phyloP scores from a whole-genome alignment of 805 yeast species.

The Starmerella bombi region DNA sequence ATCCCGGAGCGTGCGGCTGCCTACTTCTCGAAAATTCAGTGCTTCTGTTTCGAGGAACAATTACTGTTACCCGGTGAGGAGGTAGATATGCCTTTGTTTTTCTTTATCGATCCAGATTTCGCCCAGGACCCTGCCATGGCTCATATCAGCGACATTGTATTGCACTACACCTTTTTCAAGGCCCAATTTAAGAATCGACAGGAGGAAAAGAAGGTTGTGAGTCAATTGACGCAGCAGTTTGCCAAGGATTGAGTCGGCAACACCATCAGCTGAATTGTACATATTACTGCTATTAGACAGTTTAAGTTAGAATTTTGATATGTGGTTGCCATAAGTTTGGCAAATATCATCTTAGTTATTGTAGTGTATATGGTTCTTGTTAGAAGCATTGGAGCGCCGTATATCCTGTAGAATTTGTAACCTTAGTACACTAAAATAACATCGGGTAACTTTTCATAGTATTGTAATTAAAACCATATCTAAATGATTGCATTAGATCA shows the following conservation, averaged over 20 bases:
- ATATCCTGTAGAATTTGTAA: no score
- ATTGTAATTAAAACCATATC: no score
- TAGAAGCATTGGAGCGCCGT: no score
- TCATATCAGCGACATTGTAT: constrained; percentile 73
- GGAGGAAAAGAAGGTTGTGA: constrained; percentile 14
- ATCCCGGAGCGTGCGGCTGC: constrained; percentile 95
- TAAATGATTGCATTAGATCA: no score
- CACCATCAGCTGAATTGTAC: not conserved
- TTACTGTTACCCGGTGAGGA: constrained; percentile 88
- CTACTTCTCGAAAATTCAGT: constrained; percentile 91
- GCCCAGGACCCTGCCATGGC: constrained; percentile 87
- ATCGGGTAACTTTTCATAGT: no score
- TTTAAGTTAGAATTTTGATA: not conserved
- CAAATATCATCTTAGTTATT: no score
- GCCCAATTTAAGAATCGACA: constrained; percentile 20
- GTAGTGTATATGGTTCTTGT: no score
- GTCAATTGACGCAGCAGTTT: constrained; percentile 13
- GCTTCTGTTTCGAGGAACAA: constrained; percentile 97
- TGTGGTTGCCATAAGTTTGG: no score
- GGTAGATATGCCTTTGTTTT: constrained; percentile 97
- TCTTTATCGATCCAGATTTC: constrained; percentile 91
- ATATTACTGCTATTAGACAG: constrained; percentile 1
- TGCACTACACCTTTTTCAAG: constrained; percentile 83
- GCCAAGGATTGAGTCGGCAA: no score
- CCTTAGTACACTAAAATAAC: no score